Evolutionary conservation across 768 basidiomycete genomes (phyloP).

Genomic region (Podaxis sp.): DNA sequence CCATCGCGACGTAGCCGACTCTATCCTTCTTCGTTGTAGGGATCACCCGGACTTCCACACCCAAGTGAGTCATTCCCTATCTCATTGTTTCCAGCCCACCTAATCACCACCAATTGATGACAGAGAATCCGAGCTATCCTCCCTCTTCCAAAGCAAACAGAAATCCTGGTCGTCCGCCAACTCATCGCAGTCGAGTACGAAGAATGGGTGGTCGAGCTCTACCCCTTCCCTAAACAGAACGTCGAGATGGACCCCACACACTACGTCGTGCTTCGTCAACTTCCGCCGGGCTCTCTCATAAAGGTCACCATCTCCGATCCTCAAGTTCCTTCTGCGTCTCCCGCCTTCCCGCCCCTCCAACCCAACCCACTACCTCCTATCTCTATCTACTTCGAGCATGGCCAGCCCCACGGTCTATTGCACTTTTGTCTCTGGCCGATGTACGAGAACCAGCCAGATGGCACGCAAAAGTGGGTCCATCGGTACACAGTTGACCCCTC

Average conservation of each 20-base stretch:
- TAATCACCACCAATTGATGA: constrained; percentile 22
- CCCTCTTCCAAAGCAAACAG: constrained; percentile 48
- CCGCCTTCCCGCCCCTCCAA: constrained; percentile 10
- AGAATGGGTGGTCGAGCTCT: constrained; percentile 13
- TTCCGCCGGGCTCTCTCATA: not conserved
- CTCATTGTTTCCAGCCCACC: not conserved
- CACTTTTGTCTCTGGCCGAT: constrained; percentile 31
- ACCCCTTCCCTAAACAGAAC: constrained; percentile 5
- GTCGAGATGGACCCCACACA: not conserved
- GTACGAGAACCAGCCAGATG: constrained; percentile 12
- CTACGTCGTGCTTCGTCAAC: not conserved
- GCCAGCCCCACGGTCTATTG: constrained; percentile 28
- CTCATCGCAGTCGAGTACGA: not conserved
- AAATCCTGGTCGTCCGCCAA: constrained; percentile 52
- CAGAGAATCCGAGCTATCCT: constrained; percentile 54
- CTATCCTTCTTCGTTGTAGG: constrained; percentile 32
- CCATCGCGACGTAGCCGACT: constrained; percentile 15
- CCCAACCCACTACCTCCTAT: constrained; percentile 37
- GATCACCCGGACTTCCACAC: constrained; percentile 26
- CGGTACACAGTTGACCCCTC: constrained; percentile 17
- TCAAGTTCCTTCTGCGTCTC: constrained; percentile 15
- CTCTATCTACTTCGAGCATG: constrained; percentile 35
- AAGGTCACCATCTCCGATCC: constrained; percentile 14
- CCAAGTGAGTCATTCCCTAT: constrained; percentile 21
- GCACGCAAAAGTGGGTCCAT: not conserved